Evolutionary conservation across 352 stramenopile genomes (phyloP).

Genomic region (Globisporangium alternatum): DNA sequence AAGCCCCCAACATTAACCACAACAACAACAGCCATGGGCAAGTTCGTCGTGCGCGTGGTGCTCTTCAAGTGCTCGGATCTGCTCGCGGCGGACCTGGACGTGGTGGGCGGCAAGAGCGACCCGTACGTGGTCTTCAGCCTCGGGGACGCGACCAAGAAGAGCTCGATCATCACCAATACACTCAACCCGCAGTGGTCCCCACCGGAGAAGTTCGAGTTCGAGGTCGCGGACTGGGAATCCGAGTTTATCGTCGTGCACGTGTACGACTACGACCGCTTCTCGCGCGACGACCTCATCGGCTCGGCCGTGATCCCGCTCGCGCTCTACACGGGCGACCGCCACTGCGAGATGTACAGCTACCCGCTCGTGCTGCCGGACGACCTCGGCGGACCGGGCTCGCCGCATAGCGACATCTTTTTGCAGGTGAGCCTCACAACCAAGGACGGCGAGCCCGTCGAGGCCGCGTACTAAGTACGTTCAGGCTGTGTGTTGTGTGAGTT

Average conservation of each 20-base stretch:
- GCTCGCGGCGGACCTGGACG: conserved; percentile 39
- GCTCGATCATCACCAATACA: conserved; percentile 58
- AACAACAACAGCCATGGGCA: conserved; percentile 20
- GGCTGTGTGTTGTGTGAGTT: not conserved
- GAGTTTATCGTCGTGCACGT: conserved; percentile 66
- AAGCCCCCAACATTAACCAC: not conserved
- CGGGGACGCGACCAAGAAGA: conserved; percentile 49
- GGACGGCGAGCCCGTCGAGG: conserved; percentile 48
- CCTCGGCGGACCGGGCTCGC: conserved; percentile 34
- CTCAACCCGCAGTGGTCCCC: conserved; percentile 70
- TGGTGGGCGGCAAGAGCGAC: conserved; percentile 69
- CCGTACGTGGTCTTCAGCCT: conserved; percentile 70
- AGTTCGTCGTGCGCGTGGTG: conserved; percentile 50
- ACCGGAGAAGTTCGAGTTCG: conserved; percentile 74
- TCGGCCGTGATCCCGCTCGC: conserved; percentile 62
- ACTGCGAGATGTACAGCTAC: conserved; percentile 70
- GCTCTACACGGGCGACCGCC: conserved; percentile 52
- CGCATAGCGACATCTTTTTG: conserved; percentile 57
- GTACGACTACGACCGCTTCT: conserved; percentile 69
- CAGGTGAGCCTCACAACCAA: conserved; percentile 57
- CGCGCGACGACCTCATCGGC: conserved; percentile 69
- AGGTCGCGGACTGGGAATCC: conserved; percentile 55
- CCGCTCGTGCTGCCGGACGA: conserved; percentile 64
- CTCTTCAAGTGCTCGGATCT: conserved; percentile 67
- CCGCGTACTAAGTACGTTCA: conserved; percentile 20